Evolutionary conservation across 768 basidiomycete genomes (phyloP).

Genomic region (Termitomyces titanicus): DNA sequence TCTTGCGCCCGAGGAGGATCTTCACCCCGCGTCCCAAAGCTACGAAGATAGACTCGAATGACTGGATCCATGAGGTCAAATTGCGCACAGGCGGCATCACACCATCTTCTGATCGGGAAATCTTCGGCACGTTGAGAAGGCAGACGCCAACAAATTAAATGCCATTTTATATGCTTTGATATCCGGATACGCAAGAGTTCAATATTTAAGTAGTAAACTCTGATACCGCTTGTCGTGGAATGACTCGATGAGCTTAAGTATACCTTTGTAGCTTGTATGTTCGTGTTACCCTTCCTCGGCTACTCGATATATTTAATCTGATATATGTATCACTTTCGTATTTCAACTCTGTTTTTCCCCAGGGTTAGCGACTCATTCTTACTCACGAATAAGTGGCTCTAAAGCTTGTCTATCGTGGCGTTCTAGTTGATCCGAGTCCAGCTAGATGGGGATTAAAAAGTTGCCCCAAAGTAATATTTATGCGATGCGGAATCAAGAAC

Average conservation of each 20-base stretch:
- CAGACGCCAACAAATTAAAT: conserved; percentile 9
- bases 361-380: too few species aligned
- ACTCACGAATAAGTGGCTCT: too few species aligned
- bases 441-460: too few species aligned
- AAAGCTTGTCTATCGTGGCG: too few species aligned
- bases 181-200: too few species aligned
- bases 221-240: background rate
- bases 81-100: conserved; percentile 19
- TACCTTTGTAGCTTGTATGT: background rate
- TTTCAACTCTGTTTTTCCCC: background rate
- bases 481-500: too few species aligned
- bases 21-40: conserved; percentile 17
- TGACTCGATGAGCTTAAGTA: background rate
- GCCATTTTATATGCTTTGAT: too few species aligned
- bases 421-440: too few species aligned
- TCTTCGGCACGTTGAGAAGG: conserved; percentile 7
- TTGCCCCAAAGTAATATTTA: too few species aligned
- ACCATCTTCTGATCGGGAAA: conserved; percentile 8
- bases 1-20: conserved; percentile 36
- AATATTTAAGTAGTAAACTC: background rate
- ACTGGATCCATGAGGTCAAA: conserved; percentile 20
- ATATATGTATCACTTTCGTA: too few species aligned
- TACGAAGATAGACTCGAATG: conserved; percentile 9
- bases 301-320: too few species aligned
- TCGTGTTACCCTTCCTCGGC: background rate